phyloP scores from a whole-genome alignment of 495 filamentous ascomycete genomes.

The Xylaria castorea region DNA sequence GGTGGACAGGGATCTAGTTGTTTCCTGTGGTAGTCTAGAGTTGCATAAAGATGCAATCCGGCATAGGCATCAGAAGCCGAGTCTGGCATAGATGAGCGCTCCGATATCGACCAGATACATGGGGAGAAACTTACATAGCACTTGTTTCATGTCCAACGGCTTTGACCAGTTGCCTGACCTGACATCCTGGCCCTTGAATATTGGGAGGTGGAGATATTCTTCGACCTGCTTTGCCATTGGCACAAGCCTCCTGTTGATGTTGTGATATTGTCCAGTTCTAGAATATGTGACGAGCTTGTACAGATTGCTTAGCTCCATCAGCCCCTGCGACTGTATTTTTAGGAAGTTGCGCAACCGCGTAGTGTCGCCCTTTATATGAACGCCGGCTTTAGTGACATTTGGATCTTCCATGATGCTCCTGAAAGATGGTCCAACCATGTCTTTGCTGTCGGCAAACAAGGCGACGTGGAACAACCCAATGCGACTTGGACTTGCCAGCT shows the following conservation, averaged over 20 bases:
- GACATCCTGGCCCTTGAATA: conserved; percentile 73
- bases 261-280: conserved; percentile 48
- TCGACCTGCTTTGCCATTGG: conserved; percentile 71
- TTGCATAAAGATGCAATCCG: conserved; percentile 72
- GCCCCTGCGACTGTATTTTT: conserved; percentile 64
- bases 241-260: conserved; percentile 71
- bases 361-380: conserved; percentile 75
- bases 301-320: conserved; percentile 82
- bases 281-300: conserved; percentile 75
- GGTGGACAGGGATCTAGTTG: conserved; percentile 72
- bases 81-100: conserved; percentile 54
- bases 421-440: conserved; percentile 73
- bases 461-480: conserved; percentile 84
- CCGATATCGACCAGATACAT: neutral
- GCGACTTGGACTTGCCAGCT: conserved; percentile 79
- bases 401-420: conserved; percentile 73
- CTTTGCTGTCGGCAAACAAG: conserved; percentile 58
- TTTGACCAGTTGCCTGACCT: conserved; percentile 75
- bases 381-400: conserved; percentile 76
- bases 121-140: conserved; percentile 64
- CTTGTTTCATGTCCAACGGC: conserved; percentile 66
- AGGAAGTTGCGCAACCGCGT: conserved; percentile 72
- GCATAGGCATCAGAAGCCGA: conserved; percentile 87
- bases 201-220: conserved; percentile 74
- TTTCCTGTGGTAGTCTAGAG: conserved; percentile 69